Base-by-base conservation (phyloP, 352 stramenopile species). In the Blastocystis sp. region DNA sequence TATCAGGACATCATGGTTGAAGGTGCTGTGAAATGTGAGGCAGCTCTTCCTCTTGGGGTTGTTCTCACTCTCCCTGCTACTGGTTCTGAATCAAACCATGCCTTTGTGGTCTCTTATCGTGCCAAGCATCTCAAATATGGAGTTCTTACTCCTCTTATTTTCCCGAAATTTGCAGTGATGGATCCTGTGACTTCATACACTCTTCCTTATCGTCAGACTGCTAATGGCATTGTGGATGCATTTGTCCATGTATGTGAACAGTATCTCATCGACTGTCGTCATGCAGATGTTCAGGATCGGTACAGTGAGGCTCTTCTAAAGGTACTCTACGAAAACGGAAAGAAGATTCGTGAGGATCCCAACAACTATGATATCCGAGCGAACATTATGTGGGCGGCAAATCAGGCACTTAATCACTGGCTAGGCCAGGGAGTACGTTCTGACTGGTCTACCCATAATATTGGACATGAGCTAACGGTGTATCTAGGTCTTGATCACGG, bases 321-420 rank as follows among this genome's bases (percentile, higher is more conserved):
- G 33, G 66, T 87, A 15, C 44, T 87, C 13, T 76, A 76, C 44
- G 78, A 89, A 11, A 79, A 89, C 27, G 78, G 78, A 9, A 35
- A 40, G 42, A 17, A 44, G 78, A 57, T 78, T 19, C 51, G 73
- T 1, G 35, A 35, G 22, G 24, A 89, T n/a, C 78, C 78, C 0
- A 89, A 51, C 44, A 33, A 64, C 44, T 89, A 89, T 56, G 42
- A 40, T 22, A 57, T 48, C 9, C 35, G 78, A 22, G 78, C 78
- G 33, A 89, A 89, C 44, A 89, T 89, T 57, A 89, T 89, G 78
- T 89, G 78, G 78, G 78, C 60, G 24, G 78, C 78, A 37, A 89
- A 59, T 30, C 78, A 89, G 78, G 78, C 78, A 15, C 56, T 89
- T 22, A 89, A 89, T 53, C 57, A 53, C 42, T 89, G 78, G 78